Evolutionary conservation across 2,329 filamentous ascomycete species (phyloP), one percentile per base, ranked within the genome.

Genomic region (Trichoderma simmonsii): DNA sequence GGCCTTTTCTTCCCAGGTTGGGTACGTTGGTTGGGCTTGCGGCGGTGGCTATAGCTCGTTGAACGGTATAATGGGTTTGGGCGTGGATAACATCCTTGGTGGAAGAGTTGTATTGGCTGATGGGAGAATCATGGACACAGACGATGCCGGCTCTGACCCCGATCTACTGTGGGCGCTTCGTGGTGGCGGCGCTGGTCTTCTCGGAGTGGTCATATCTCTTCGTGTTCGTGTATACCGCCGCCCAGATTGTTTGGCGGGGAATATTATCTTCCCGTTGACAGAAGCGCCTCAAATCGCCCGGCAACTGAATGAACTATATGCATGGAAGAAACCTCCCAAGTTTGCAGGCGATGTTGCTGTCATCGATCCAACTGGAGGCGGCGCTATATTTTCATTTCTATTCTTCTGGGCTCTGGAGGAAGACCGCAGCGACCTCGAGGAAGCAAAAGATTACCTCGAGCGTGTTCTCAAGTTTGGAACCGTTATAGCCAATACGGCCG

Each of bases 31-130:
- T 1, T 83, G 82, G 81, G 77, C 79, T 9, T 78, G 76, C 9
- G 75, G 77, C 9, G 81, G 81, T 6, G 81, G 81, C 1, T 82
- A 82, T 70, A 82, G 81, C 3, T 74, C 77, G 0, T 77, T 80
- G 26, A 75, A 75, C 3, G 72, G 75, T 1, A 57, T 64, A 2
- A 78, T 75, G 68, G 82, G 82, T 4, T 69, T 82, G 0, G 81
- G 81, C 0, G 77, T 78, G 9, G 82, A 83, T 70, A 79, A 83
- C 73, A 82, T 83, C 18, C 51, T 83, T 1, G 77, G 75, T 0
- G 79, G 78, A 6, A 75, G 72, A 51, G 66, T 81, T 3, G 77
- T 80, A 32, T 75, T 75, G 57, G 71, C 75, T 7, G 59, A 78
- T 9, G 79, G 79, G 3, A 72, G 75, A 12, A 61, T 80, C 18